Percentiles rank a stretch among this genome's conserved stretches.
Conservation (phyloP, 148 eudicot genomes). For the Heliamphora exappendiculata region DNA sequence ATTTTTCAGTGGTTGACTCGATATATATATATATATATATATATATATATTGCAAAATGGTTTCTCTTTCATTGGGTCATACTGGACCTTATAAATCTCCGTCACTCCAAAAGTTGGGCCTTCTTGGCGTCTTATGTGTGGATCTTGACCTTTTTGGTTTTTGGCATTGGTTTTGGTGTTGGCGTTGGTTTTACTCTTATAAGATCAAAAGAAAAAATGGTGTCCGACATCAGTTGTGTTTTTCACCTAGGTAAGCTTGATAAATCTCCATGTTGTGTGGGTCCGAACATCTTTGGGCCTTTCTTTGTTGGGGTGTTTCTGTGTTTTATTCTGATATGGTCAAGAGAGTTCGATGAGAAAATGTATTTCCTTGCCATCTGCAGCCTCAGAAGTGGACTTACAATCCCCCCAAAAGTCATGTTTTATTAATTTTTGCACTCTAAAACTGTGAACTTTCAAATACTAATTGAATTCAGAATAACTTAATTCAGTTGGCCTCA, state of each 20-base stretch:
- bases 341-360: neutral
- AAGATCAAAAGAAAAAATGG: neutral
- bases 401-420: neutral
- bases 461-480: constrained; percentile 3
- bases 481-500: neutral
- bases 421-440: neutral
- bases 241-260: neutral
- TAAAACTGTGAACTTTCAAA: neutral
- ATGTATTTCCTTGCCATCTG: neutral
- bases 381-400: neutral
- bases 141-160: neutral
- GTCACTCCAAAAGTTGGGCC: neutral
- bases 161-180: neutral
- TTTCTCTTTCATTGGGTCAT: neutral
- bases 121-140: neutral
- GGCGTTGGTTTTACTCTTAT: neutral
- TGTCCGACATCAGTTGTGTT: neutral
- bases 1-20: no score
- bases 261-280: neutral
- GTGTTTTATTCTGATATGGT: neutral
- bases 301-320: neutral
- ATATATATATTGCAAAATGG: neutral
- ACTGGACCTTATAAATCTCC: neutral
- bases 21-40: no score
- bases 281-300: constrained; percentile 1